Base-by-base conservation (phyloP, 345 rosid genomes). In the Cochlearia excelsa region DNA sequence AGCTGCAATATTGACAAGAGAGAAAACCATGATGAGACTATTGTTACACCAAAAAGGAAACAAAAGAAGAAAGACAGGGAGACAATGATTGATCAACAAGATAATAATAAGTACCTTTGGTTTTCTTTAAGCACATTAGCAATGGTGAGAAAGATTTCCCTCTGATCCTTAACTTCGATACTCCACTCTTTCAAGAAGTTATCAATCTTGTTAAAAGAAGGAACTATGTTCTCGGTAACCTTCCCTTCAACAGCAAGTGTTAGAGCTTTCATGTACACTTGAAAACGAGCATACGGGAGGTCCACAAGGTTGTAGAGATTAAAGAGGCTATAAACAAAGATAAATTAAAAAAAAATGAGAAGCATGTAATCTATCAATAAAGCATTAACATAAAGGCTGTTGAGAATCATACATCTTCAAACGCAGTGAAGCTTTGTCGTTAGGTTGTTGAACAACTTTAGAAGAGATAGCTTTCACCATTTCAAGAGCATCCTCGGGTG, bases 141-240 rank as follows among this genome's bases (percentile, higher is more conserved):
- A 50, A 90, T 61, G 66, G 75, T 57, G 60, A 90, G 89, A 65
- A 79, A 90, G 69, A 94, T 87, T 71, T 76, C 84, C 67, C 99
- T 84, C 75, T 83, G 85, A 70, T 94, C 96, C 73, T 82, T 74
- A 63, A 76, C 67, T 40, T 76, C 95, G 57, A 94, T 72, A 79
- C 76, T 84, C 99, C 97, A 94, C 68, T 90, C 99, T 76, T 90
- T 90, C 82, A 94, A 76, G 77, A 90, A 90, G 70, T 78, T 80
- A 57, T 85, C 97, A 0, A 94, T 82, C 75, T 80, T 85, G 55
- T 81, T 84, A 73, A 84, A 80, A 50, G 99, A 87, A 64, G 96
- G 83, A 55, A 79, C 26, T 2, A 90, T 42, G 65, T 74, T 79
- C 43, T 94, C 97, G 3, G 82, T 72, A 54, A 87, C 89, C 77